Percentiles rank a stretch among this genome's conserved stretches.
These are phyloP conservation scores for Phanerochaete sordida DNA, from an alignment of 768 basidiomycete genomes.

Conservation along the genomic window DNA sequence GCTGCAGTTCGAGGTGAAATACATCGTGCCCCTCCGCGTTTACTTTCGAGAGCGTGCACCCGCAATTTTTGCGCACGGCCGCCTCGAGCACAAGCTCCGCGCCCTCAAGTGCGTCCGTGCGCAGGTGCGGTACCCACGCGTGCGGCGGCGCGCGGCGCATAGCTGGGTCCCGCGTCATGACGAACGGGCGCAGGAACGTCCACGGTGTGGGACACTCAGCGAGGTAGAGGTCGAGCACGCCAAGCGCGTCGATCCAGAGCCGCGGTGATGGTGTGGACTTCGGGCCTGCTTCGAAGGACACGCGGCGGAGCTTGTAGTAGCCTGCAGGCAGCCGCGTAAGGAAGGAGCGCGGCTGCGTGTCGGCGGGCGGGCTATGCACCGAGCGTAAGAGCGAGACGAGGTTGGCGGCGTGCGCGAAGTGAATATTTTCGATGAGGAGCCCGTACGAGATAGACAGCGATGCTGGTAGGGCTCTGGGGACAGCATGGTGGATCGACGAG, in stretches of 20 bases:
- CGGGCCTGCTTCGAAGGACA: not conserved
- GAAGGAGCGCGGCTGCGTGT: not conserved
- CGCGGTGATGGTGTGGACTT: not conserved
- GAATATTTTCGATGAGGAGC: not conserved
- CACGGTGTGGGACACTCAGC: not conserved
- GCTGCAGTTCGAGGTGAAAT: not conserved
- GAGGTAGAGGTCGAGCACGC: not conserved
- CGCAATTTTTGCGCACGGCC: not conserved
- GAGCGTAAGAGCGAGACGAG: not conserved
- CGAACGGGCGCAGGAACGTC: not conserved
- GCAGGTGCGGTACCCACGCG: not conserved
- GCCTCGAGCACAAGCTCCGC: not conserved
- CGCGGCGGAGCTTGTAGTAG: not conserved
- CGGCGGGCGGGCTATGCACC: not conserved
- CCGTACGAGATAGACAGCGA: not conserved
- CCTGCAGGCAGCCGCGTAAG: not conserved
- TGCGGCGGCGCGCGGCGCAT: not conserved
- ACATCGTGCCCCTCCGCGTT: not conserved
- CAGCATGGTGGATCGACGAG: too few species aligned
- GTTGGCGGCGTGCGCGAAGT: not conserved
- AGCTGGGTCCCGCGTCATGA: not conserved
- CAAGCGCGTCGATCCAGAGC: not conserved
- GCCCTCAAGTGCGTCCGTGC: not conserved
- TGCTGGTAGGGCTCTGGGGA: not conserved
- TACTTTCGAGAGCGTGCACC: not conserved